Evolutionary conservation across 805 yeast species (phyloP).

Genomic region (Yarrowia alimentaria): DNA sequence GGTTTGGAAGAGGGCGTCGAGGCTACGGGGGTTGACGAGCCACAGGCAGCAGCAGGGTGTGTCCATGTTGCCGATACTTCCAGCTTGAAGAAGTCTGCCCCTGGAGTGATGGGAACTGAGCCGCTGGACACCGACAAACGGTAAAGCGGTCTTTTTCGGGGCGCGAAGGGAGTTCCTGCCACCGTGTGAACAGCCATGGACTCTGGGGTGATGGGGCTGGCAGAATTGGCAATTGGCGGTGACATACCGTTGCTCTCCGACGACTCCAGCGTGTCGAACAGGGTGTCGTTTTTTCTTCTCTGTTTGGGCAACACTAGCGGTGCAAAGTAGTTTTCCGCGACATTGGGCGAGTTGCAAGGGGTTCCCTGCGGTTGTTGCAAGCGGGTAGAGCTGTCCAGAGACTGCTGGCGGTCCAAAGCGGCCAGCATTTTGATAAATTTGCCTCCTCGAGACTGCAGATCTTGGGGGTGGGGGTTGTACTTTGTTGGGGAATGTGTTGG

Average conservation of each 20-base stretch:
- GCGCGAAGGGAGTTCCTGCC: constrained; percentile 5
- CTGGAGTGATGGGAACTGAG: too few species aligned
- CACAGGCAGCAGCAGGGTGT: not conserved
- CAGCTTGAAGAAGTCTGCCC: too few species aligned
- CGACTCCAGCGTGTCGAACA: constrained; percentile 12
- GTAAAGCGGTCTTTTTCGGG: not conserved
- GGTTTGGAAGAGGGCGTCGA: not conserved
- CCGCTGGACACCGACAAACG: constrained; percentile 8
- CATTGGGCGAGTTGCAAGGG: constrained; percentile 10
- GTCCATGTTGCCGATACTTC: too few species aligned
- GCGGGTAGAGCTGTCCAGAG: not conserved
- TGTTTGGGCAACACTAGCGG: constrained; percentile 6
- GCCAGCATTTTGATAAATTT: not conserved
- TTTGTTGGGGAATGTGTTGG: not conserved
- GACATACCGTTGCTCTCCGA: constrained; percentile 11
- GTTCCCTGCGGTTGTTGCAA: too few species aligned
- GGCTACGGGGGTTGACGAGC: too few species aligned
- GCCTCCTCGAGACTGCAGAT: constrained; percentile 3
- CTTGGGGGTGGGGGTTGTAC: constrained; percentile 11
- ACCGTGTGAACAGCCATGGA: constrained; percentile 2
- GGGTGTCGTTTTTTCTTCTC: not conserved
- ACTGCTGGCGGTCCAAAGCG: constrained; percentile 2
- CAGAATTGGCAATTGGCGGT: constrained; percentile 1
- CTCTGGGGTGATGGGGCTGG: constrained; percentile 17
- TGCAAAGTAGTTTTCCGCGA: constrained; percentile 4